Conservation (phyloP, 2,329 filamentous ascomycete species). For the Fusarium sp. region DNA sequence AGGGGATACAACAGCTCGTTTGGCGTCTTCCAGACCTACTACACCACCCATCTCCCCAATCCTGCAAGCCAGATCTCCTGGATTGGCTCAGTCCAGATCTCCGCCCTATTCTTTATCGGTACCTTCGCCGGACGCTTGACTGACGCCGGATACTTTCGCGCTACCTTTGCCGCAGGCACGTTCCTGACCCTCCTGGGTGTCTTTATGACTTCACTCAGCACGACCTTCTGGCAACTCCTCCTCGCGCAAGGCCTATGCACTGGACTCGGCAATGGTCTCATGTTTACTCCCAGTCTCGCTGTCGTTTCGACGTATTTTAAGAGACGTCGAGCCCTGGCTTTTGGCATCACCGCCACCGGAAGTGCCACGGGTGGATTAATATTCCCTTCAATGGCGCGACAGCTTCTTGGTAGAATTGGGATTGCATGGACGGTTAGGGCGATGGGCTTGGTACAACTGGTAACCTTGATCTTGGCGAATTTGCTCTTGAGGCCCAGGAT, state of each 20-base stretch:
- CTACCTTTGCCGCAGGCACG: constrained; percentile 53
- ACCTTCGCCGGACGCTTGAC: constrained; percentile 57
- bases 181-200: constrained; percentile 57
- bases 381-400: constrained; percentile 61
- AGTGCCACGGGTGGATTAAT: constrained; percentile 66
- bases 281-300: constrained; percentile 69
- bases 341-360: constrained; percentile 69
- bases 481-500: constrained; percentile 52
- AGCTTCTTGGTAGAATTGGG: constrained; percentile 58
- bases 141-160: constrained; percentile 58
- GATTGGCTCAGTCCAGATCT: constrained; percentile 59
- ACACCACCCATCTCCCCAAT: constrained; percentile 50
- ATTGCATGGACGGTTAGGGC: constrained; percentile 66
- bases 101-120: constrained; percentile 56
- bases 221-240: constrained; percentile 62
- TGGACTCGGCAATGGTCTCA: constrained; percentile 64
- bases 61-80: constrained; percentile 56
- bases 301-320: constrained; percentile 73
- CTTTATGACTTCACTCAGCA: constrained; percentile 57
- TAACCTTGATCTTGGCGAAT: constrained; percentile 54
- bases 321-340: constrained; percentile 64
- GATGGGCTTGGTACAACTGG: constrained; percentile 59
- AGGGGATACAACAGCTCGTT: constrained; percentile 19
- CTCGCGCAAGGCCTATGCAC: constrained; percentile 62
- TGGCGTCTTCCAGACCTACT: constrained; percentile 57